phyloP scores from a whole-genome alignment of 768 basidiomycete genomes.

The Pisolithus marmoratus region DNA sequence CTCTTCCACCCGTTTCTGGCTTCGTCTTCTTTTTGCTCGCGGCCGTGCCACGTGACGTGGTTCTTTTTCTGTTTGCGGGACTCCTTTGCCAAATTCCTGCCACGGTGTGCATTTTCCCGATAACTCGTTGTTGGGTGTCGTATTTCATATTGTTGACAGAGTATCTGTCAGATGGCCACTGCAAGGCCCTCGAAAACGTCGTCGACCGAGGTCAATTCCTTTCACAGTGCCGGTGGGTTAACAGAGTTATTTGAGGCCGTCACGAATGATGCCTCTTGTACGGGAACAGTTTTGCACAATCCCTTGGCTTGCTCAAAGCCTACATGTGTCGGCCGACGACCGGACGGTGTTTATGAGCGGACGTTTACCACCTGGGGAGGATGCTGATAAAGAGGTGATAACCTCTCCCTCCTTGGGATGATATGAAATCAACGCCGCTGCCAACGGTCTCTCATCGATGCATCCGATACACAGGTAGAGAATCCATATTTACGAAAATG shows the following conservation, averaged over 20 bases:
- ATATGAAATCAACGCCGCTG: slow-evolving; percentile 1
- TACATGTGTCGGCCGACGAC: no score
- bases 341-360: no score
- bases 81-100: slow-evolving; percentile 7
- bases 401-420: slow-evolving; percentile 16
- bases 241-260: slow-evolving; percentile 60
- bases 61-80: not conserved
- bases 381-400: slow-evolving; percentile 22
- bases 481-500: not conserved
- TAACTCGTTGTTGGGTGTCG: slow-evolving; percentile 77
- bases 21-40: no score
- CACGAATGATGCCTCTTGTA: slow-evolving; percentile 63
- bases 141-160: slow-evolving; percentile 77
- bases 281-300: slow-evolving; percentile 51
- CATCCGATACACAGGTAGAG: not conserved
- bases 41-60: no score
- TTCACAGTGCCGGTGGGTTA: slow-evolving; percentile 62
- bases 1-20: no score
- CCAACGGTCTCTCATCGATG: not conserved
- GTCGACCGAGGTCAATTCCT: slow-evolving; percentile 33
- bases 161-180: slow-evolving; percentile 76
- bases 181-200: slow-evolving; percentile 52
- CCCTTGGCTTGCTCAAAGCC: no score
- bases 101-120: slow-evolving; percentile 6
- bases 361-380: no score